Base-by-base conservation (phyloP, 306 rosid species). In the Vigna trinervia region DNA sequence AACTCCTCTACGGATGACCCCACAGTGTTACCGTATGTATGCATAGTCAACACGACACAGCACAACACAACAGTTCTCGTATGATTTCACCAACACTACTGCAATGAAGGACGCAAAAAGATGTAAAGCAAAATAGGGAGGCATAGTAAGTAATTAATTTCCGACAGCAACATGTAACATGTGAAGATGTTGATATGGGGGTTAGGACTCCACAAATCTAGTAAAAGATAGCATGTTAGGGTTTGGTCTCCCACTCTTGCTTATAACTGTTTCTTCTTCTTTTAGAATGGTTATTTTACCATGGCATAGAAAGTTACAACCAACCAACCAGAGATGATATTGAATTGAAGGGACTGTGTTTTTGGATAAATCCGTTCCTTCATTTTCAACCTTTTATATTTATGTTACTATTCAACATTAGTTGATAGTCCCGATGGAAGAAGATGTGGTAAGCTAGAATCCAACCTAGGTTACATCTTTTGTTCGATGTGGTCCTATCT, bases 41-140 rank as follows among this genome's bases (percentile, higher is more conserved):
- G 54, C 64, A 20, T 30, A 39, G 51, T 82, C 80, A 76, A 69
- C 75, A 52, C 7, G 7, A 69, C 75, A 52, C 78, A 76, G 63
- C 75, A 52, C 38, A 5, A 69, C 75, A 52, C 52, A 74, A 64
- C 62, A 64, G 43, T 72, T 72, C 26, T 8, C 0, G 57, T 1
- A 30, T 30, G 30, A n/a, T 26, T 51, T 51, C 57, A 11, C 1
- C 70, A 13, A 9, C 39, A 23, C 71, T 12, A 23, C 11, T 30
- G 48, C 10, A 39, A 64, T 39, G 46, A 1, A 41, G 10, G 12
- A 41, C 32, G 11, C 10, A 11, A 20, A 39, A 41, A 66, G 36
- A 65, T 22, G 71, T 43, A 66, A 66, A 66, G 38, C 57, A 62
- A 71, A 52, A 62, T 39, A 26, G 28, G 39, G 22, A 30, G 14